Conservation (phyloP, 306 rosid genomes). For the Geum urbanum region DNA sequence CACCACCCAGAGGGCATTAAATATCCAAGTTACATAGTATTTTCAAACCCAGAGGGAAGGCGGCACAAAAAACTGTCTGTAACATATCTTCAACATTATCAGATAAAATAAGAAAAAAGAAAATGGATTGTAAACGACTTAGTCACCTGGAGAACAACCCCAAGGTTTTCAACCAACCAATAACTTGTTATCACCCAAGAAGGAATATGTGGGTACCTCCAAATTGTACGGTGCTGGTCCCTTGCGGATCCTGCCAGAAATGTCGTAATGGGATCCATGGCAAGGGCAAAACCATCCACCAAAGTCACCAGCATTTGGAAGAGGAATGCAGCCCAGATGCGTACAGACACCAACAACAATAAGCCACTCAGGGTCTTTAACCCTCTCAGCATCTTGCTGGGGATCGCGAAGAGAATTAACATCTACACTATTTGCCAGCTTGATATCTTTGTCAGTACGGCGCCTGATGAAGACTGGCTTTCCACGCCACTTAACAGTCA, state of each 20-base stretch:
- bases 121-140: slow-evolving; percentile 1
- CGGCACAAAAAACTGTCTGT: slow-evolving; percentile 30
- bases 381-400: slow-evolving; percentile 63
- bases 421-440: slow-evolving; percentile 73
- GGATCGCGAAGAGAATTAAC: slow-evolving; percentile 74
- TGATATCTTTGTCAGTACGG: slow-evolving; percentile 69
- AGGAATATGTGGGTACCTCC: slow-evolving; percentile 76
- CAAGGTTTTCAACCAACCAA: slow-evolving; percentile 56
- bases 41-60: slow-evolving; percentile 22
- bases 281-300: slow-evolving; percentile 96
- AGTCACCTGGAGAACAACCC: slow-evolving; percentile 2
- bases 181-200: slow-evolving; percentile 66
- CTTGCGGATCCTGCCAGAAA: slow-evolving; percentile 81
- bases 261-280: slow-evolving; percentile 83
- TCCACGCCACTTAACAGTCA: slow-evolving; percentile 90
- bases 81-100: slow-evolving; percentile 55
- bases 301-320: slow-evolving; percentile 84
- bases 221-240: slow-evolving; percentile 88
- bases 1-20: slow-evolving; percentile 30
- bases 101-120: slow-evolving; percentile 28
- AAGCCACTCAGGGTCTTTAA: slow-evolving; percentile 83
- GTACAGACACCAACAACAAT: slow-evolving; percentile 82
- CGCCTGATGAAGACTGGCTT: slow-evolving; percentile 89
- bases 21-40: slow-evolving; percentile 34
- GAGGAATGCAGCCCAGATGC: slow-evolving; percentile 83